Evolutionary conservation across 805 yeast species (phyloP).

Genomic region (Cyberlindnera xishuangbannaensis): DNA sequence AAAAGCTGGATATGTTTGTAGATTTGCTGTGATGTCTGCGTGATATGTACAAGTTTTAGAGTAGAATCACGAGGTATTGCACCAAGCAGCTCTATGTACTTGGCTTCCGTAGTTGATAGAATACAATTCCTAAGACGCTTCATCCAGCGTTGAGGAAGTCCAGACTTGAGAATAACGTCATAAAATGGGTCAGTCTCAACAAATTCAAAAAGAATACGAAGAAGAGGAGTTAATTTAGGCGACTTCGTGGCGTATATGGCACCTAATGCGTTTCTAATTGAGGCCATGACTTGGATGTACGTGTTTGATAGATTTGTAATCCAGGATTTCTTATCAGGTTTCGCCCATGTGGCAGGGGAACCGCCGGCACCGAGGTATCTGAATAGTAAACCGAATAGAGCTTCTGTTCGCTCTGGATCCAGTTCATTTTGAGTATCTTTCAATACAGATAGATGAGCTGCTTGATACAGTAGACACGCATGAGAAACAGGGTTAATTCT

Average conservation of each 20-base stretch:
- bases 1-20: slow-evolving; percentile 42
- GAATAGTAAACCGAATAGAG: slow-evolving; percentile 29
- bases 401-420: slow-evolving; percentile 26
- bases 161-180: slow-evolving; percentile 29
- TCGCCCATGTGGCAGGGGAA: slow-evolving; percentile 33
- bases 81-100: slow-evolving; percentile 37
- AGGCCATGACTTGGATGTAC: slow-evolving; percentile 40
- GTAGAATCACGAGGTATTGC: slow-evolving; percentile 56
- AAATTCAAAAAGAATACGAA: slow-evolving; percentile 44
- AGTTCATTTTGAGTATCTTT: slow-evolving; percentile 24
- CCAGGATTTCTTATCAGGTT: slow-evolving; percentile 48
- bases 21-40: slow-evolving; percentile 50
- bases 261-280: slow-evolving; percentile 38
- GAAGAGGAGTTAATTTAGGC: slow-evolving; percentile 54
- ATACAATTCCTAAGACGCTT: slow-evolving; percentile 31
- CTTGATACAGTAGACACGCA: slow-evolving; percentile 45
- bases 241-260: slow-evolving; percentile 37
- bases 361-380: slow-evolving; percentile 19
- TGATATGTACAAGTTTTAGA: slow-evolving; percentile 48
- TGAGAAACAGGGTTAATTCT: slow-evolving; percentile 45
- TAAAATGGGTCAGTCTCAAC: slow-evolving; percentile 44
- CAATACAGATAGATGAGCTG: slow-evolving; percentile 35
- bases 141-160: slow-evolving; percentile 40
- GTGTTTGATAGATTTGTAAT: slow-evolving; percentile 36
- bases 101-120: slow-evolving; percentile 35